Conservation (phyloP, 2,329 filamentous ascomycete genomes). For the Sporothrix globosa region DNA sequence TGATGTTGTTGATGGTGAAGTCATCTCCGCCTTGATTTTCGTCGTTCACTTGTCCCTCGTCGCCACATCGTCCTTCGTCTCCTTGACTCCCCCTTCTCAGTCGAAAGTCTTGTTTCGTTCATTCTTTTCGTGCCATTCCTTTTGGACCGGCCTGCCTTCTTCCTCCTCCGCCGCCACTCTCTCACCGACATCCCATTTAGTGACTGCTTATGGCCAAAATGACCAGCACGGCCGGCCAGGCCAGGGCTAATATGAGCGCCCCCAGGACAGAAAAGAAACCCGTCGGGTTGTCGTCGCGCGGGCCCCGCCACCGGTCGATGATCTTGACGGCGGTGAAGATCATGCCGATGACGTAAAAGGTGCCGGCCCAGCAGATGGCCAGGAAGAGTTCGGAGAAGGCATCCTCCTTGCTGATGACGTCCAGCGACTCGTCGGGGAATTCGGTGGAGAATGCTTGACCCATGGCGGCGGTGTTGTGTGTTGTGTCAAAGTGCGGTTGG, state of each 20-base stretch:
- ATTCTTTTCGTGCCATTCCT: background rate
- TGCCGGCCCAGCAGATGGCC: conserved; percentile 37
- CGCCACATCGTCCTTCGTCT: background rate
- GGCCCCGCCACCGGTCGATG: conserved; percentile 40
- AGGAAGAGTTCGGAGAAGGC: conserved; percentile 34
- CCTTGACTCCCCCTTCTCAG: background rate
- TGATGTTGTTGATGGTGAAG: background rate
- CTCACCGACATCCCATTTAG: background rate
- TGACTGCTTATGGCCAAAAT: conserved; percentile 32
- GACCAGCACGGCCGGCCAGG: conserved; percentile 38
- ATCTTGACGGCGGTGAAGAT: conserved; percentile 38
- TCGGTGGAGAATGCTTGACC: conserved; percentile 32
- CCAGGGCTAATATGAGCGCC: conserved; percentile 35
- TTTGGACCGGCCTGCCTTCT: background rate
- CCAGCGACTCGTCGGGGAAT: conserved; percentile 35
- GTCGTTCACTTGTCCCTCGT: background rate
- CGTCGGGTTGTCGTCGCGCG: conserved; percentile 37
- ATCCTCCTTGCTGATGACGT: conserved; percentile 36
- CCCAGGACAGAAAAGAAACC: conserved; percentile 35
- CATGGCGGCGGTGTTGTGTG: conserved; percentile 28
- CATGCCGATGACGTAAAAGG: conserved; percentile 38
- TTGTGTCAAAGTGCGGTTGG: background rate
- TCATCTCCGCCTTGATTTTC: background rate
- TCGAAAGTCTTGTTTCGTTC: background rate
- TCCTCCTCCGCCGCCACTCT: background rate